Conservation (phyloP, 352 stramenopile genomes). For the Halophytophthora polymorphica region DNA sequence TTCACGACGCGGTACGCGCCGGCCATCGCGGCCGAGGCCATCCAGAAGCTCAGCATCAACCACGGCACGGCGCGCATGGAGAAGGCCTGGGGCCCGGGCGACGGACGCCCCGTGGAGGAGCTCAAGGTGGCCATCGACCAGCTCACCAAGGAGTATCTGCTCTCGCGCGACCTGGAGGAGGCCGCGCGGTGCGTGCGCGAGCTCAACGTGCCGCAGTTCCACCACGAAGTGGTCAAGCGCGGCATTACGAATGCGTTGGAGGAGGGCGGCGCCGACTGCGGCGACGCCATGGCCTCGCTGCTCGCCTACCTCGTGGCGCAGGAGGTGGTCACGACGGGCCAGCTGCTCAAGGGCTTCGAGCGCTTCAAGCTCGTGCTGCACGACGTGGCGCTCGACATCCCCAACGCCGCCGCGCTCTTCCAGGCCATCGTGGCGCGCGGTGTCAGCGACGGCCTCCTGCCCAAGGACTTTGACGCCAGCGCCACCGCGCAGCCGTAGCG, state of each 20-base stretch:
- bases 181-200: conserved; percentile 91
- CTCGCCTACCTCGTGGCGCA: conserved; percentile 70
- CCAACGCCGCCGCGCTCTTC: conserved; percentile 49
- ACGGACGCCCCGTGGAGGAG: conserved; percentile 88
- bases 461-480: conserved; percentile 45
- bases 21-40: conserved; percentile 94
- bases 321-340: conserved; percentile 53
- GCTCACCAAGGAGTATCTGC: conserved; percentile 96
- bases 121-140: conserved; percentile 94
- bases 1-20: conserved; percentile 93
- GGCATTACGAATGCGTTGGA: conserved; percentile 59
- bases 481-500: conserved; percentile 30
- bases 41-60: conserved; percentile 96
- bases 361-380: conserved; percentile 66
- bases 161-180: conserved; percentile 94
- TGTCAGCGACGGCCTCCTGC: conserved; percentile 40
- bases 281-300: conserved; percentile 66
- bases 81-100: conserved; percentile 96
- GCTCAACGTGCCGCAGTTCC: conserved; percentile 94
- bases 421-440: conserved; percentile 38
- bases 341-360: conserved; percentile 83
- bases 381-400: conserved; percentile 69
- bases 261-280: conserved; percentile 43
- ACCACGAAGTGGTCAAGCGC: conserved; percentile 95
- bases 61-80: conserved; percentile 95